Percentiles rank a stretch among this genome's conserved stretches.
phyloP scores from a whole-genome alignment of 2,329 filamentous ascomycete genomes.

The Neopestalotiopsis rosae region DNA sequence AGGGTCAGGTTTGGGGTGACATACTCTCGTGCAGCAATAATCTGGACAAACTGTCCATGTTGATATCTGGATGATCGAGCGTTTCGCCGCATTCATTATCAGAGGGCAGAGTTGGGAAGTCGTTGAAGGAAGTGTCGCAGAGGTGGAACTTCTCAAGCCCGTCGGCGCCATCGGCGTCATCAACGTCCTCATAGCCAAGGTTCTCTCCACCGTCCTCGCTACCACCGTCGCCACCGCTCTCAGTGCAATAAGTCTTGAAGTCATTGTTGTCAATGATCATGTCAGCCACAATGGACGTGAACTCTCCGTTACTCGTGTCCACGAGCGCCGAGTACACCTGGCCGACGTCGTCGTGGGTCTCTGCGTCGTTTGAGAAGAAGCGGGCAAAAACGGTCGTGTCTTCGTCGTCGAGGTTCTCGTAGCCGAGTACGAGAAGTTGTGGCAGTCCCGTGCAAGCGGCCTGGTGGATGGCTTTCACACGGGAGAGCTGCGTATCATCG shows the following conservation, averaged over 20 bases:
- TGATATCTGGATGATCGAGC: not conserved
- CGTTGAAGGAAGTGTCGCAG: not conserved
- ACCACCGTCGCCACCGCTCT: not conserved
- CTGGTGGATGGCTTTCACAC: not conserved
- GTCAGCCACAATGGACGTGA: not conserved
- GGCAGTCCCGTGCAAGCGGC: not conserved
- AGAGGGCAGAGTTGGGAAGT: not conserved
- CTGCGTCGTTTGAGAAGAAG: not conserved
- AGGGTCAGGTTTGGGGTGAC: not conserved
- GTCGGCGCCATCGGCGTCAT: not conserved
- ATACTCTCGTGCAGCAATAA: not conserved
- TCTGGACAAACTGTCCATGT: not conserved
- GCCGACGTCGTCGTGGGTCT: not conserved
- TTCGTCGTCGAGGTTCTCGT: not conserved
- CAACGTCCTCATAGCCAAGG: not conserved
- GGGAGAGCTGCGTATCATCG: not conserved
- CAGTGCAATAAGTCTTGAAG: not conserved
- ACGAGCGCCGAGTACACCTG: not conserved
- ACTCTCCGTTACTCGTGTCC: not conserved
- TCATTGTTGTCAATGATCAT: slow-evolving; percentile 1
- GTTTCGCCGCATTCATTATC: not conserved
- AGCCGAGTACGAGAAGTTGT: not conserved
- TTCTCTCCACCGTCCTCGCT: not conserved
- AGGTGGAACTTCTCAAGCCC: not conserved
- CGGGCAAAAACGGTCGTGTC: not conserved